phyloP scores from a whole-genome alignment of 2,329 filamentous ascomycete genomes.

The Fusarium lyarnte region DNA sequence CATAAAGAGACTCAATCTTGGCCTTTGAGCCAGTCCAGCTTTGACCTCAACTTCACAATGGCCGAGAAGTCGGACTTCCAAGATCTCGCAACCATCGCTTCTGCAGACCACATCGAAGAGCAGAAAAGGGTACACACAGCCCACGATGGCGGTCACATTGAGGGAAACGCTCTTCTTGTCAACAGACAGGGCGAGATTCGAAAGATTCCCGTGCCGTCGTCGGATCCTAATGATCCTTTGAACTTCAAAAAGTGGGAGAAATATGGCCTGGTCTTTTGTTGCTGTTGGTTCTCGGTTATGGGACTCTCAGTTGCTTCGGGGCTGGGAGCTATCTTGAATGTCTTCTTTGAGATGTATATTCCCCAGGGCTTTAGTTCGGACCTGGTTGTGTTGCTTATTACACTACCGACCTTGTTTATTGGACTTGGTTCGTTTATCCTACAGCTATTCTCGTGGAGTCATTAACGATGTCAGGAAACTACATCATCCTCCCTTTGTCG shows the following conservation, averaged over 20 bases:
- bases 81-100: not conserved
- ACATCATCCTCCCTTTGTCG: slow-evolving; percentile 7
- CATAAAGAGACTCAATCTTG: not conserved
- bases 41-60: not conserved
- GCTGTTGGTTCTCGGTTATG: slow-evolving; percentile 18
- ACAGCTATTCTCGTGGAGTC: fast-evolving
- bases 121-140: not conserved
- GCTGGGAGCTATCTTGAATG: slow-evolving; percentile 2
- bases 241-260: slow-evolving; percentile 10
- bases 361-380: slow-evolving; percentile 4
- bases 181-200: slow-evolving; percentile 3
- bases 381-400: slow-evolving; percentile 9
- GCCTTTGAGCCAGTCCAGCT: not conserved
- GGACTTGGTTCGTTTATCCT: not conserved
- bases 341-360: slow-evolving; percentile 10
- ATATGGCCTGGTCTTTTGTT: slow-evolving; percentile 14
- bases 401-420: slow-evolving; percentile 4
- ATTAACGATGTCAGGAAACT: not conserved
- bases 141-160: not conserved
- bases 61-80: slow-evolving; percentile 2
- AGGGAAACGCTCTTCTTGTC: slow-evolving; percentile 9
- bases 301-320: slow-evolving; percentile 3
- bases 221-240: slow-evolving; percentile 8
- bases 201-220: slow-evolving; percentile 10
- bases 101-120: slow-evolving; percentile 4